Base-by-base conservation (phyloP, 2,329 filamentous ascomycete species). In the Aureobasidium uvarum region DNA sequence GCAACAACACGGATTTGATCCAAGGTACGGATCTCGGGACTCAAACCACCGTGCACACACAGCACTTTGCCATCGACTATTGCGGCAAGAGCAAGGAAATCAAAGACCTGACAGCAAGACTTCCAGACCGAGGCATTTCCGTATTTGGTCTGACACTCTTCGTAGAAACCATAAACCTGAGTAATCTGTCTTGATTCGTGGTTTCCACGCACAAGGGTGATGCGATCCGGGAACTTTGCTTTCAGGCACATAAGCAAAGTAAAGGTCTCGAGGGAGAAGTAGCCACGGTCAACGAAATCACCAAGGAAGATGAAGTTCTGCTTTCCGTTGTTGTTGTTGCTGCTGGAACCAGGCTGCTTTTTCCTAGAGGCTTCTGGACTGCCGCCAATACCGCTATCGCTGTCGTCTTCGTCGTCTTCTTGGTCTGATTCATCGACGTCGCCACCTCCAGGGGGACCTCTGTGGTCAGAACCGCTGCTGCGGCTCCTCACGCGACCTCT, bases 81-180 rank as follows among this genome's bases (percentile, higher is more conserved):
- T 72, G 95, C 95, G 70, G 94, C 97, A 71, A 99, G 86, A 70
- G 95, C 94, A 45, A 99, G 90, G 81, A 95, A 99, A 81, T 99
- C 95, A 81, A 99, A 99, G 64, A 99, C 89, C 78, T 99, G 94
- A 75, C 93, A 97, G 78, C 96, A 99, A 77, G 92, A 97, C 83
- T 97, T 97, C 95, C 95, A 99, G 69, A 99, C 95, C 72, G 96
- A 98, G 68, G 95, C 94, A 75, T 97, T 98, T 78, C 95, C 95
- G 77, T 99, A 99, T 82, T 99, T 99, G 77, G 93, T 91, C 73
- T 98, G 86, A 77, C 95, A 99, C 79, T 99, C 95, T 78, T 98
- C 95, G 82, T 99, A 99, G 82, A 99, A 99, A 68, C 95, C 95
- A 77, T 99, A 99, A 67, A 99, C 95, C 79, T 98, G 94, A 52